Evolutionary conservation across 2,329 filamentous ascomycete genomes (phyloP).

Genomic region (Beauveria bassiana): DNA sequence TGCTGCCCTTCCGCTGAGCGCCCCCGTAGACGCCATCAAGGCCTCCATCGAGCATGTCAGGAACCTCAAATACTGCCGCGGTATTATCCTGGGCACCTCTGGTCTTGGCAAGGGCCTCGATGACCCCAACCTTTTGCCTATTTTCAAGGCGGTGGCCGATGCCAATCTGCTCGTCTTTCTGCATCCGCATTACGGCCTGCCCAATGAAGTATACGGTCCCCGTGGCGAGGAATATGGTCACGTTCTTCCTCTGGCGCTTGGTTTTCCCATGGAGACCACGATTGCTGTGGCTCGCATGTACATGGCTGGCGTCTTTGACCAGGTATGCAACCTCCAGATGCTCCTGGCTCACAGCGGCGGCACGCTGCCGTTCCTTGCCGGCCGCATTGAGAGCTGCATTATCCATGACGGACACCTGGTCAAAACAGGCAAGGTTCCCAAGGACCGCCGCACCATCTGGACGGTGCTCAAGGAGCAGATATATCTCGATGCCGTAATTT

Average conservation of each 20-base stretch:
- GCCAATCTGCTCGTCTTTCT: constrained; percentile 66
- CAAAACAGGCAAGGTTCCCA: constrained; percentile 47
- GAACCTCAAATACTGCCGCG: constrained; percentile 60
- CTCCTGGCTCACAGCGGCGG: constrained; percentile 84
- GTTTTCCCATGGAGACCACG: constrained; percentile 88
- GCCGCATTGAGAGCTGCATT: constrained; percentile 81
- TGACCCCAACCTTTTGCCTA: constrained; percentile 62
- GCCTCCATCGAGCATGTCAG: constrained; percentile 57
- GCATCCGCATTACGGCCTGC: constrained; percentile 88
- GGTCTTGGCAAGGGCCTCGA: constrained; percentile 76
- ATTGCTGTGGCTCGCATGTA: constrained; percentile 85
- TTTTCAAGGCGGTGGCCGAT: constrained; percentile 63
- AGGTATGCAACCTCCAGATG: constrained; percentile 60
- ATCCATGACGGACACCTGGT: constrained; percentile 72
- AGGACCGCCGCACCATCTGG: constrained; percentile 44
- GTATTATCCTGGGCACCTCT: constrained; percentile 82
- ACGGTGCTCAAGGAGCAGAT: constrained; percentile 61
- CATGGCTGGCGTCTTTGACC: constrained; percentile 77
- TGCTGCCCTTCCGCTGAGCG: constrained; percentile 70
- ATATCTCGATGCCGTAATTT: constrained; percentile 81
- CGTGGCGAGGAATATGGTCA: constrained; percentile 71
- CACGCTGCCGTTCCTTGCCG: constrained; percentile 80
- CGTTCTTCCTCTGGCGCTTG: constrained; percentile 75
- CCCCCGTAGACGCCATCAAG: constrained; percentile 52
- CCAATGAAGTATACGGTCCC: constrained; percentile 70